These are phyloP conservation scores for Agarophyton chilense DNA, from an alignment of 23 red algal genomes.

Conservation along the genomic window DNA sequence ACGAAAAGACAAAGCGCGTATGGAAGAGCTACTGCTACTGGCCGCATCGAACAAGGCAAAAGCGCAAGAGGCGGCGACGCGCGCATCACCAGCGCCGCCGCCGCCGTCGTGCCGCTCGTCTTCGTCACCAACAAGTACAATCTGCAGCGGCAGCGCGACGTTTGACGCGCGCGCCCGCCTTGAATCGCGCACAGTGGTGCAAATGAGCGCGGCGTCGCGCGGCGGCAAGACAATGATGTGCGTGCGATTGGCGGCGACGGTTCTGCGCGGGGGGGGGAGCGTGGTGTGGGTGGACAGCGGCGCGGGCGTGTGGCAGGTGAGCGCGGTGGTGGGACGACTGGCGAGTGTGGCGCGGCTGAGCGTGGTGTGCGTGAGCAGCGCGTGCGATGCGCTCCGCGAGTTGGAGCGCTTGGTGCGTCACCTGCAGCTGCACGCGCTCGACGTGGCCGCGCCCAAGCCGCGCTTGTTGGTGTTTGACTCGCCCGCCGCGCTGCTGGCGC, in stretches of 20 bases:
- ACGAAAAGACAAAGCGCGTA: not conserved
- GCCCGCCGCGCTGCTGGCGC: conserved; percentile 23
- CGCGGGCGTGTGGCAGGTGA: not conserved
- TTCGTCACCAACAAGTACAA: too few relatives aligned
- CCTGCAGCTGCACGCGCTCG: not conserved
- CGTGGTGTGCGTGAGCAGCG: not conserved
- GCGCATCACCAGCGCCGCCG: not conserved
- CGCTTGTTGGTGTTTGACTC: conserved; percentile 55
- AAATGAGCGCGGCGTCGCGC: not conserved
- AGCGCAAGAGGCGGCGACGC: too few relatives aligned
- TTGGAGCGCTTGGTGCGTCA: not conserved
- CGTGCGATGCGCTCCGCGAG: not conserved
- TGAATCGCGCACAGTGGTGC: not conserved
- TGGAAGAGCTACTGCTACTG: not conserved
- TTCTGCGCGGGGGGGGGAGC: not conserved
- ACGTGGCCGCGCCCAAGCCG: not conserved
- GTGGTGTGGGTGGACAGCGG: conserved; percentile 20
- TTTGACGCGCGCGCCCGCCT: not conserved
- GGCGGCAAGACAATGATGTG: conserved; percentile 14
- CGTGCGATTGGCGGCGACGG: not conserved
- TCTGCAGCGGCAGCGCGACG: not conserved
- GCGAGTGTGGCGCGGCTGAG: not conserved
- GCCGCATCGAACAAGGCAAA: too few relatives aligned
- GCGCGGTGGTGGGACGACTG: not conserved
- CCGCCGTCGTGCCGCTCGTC: not conserved